A percentile compares a stretch with the other conserved stretches of the same genome.
Conservation (phyloP, 2,329 filamentous ascomycete genomes). For the Neoscytalidium dimidiatum region DNA sequence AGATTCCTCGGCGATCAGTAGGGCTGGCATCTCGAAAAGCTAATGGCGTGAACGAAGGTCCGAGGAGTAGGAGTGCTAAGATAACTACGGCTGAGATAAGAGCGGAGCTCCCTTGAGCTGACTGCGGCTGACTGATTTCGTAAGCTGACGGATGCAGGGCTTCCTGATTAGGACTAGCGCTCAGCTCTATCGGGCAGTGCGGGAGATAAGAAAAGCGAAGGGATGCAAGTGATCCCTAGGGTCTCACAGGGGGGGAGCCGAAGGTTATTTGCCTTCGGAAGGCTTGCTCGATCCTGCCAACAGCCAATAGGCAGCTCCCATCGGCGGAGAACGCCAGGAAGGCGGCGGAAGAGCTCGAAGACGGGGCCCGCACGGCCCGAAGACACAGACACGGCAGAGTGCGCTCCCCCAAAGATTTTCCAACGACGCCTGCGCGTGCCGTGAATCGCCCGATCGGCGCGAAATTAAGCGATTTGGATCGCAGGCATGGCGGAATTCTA, state of each 20-base stretch:
- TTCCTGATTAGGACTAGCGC: not conserved
- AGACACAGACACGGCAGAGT: not conserved
- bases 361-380: not conserved
- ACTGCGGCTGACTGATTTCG: not conserved
- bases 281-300: not conserved
- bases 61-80: no score
- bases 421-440: not conserved
- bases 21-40: no score
- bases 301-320: not conserved
- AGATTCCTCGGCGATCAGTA: no score
- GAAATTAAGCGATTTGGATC: not conserved
- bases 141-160: not conserved
- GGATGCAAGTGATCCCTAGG: not conserved
- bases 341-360: not conserved
- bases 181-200: not conserved
- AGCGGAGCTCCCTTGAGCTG: not conserved
- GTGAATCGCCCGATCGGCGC: not conserved
- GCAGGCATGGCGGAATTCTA: not conserved
- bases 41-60: no score
- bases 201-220: not conserved
- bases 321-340: not conserved
- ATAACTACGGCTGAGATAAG: no score
- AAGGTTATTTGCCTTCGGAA: not conserved
- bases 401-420: not conserved
- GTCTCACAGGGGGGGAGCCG: slow-evolving; percentile 9